Conservation (phyloP, 2,329 filamentous ascomycete species). For the Mollisia scopiformis region DNA sequence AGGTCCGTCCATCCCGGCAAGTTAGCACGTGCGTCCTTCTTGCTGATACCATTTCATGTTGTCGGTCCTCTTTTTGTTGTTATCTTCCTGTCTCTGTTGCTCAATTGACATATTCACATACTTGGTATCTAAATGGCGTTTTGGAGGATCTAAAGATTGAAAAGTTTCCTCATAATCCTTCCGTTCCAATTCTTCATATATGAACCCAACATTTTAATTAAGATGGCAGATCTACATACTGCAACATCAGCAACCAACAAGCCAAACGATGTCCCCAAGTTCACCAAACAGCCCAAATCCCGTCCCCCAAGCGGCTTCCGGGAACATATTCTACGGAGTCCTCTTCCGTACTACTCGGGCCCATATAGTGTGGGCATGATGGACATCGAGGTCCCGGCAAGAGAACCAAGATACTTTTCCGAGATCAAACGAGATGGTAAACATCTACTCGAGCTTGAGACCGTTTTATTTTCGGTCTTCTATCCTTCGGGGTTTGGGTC, state of each 20-base stretch:
- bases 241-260: slow-evolving; percentile 11
- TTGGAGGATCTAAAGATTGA: not conserved
- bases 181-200: not conserved
- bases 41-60: not conserved
- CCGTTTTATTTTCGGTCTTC: slow-evolving; percentile 67
- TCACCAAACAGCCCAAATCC: slow-evolving; percentile 42
- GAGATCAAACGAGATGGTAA: slow-evolving; percentile 50
- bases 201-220: not conserved
- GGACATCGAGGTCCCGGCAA: slow-evolving; percentile 56
- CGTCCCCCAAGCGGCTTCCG: slow-evolving; percentile 49
- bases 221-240: not conserved
- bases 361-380: slow-evolving; percentile 56
- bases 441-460: slow-evolving; percentile 55
- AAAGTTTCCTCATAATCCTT: not conserved
- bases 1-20: not conserved
- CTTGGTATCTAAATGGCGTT: not conserved
- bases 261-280: slow-evolving; percentile 19
- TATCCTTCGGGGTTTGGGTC: slow-evolving; percentile 59
- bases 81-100: not conserved
- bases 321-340: slow-evolving; percentile 47
- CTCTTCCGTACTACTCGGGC: slow-evolving; percentile 53
- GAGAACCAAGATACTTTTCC: slow-evolving; percentile 49
- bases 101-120: not conserved
- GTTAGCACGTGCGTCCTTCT: not conserved
- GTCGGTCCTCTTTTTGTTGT: not conserved